These are phyloP conservation scores for Saccharomycopsis sp. DNA, from an alignment of 805 yeast species.

Conservation along the genomic window DNA sequence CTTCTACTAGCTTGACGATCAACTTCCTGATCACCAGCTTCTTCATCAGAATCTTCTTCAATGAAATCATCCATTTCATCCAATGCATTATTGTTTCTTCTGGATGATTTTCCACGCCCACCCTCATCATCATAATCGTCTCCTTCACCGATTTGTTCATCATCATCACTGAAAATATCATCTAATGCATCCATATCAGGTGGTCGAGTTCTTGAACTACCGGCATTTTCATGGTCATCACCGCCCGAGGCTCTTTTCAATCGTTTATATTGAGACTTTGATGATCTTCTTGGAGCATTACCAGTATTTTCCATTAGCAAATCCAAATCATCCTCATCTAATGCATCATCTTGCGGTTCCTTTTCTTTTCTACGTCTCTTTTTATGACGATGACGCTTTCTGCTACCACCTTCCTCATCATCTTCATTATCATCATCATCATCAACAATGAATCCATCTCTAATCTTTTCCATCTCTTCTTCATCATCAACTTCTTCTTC, in stretches of 20 bases:
- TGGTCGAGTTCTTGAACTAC: constrained; percentile 21
- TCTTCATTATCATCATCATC: constrained; percentile 22
- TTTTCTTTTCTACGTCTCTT: constrained; percentile 28
- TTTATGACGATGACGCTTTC: constrained; percentile 33
- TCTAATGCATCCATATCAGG: constrained; percentile 38
- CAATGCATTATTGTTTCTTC: constrained; percentile 31
- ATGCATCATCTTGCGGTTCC: constrained; percentile 55
- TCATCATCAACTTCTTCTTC: constrained; percentile 23
- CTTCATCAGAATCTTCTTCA: constrained; percentile 94
- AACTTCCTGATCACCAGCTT: constrained; percentile 46
- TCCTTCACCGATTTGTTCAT: constrained; percentile 26
- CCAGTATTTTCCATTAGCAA: constrained; percentile 88
- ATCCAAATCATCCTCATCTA: constrained; percentile 95
- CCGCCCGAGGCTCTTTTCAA: constrained; percentile 66
- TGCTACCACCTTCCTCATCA: constrained; percentile 29
- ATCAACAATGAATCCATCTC: constrained; percentile 23
- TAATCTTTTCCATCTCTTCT: constrained; percentile 19
- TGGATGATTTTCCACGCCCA: constrained; percentile 28
- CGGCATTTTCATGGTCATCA: constrained; percentile 30
- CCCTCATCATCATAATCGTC: constrained; percentile 31
- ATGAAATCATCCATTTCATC: constrained; percentile 96
- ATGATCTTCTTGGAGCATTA: constrained; percentile 31
- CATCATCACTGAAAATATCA: constrained; percentile 69
- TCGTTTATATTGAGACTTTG: constrained; percentile 60
- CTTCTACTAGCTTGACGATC: constrained; percentile 37